Evolutionary conservation across 345 rosid species (phyloP).

Genomic region (Citrus medica): DNA sequence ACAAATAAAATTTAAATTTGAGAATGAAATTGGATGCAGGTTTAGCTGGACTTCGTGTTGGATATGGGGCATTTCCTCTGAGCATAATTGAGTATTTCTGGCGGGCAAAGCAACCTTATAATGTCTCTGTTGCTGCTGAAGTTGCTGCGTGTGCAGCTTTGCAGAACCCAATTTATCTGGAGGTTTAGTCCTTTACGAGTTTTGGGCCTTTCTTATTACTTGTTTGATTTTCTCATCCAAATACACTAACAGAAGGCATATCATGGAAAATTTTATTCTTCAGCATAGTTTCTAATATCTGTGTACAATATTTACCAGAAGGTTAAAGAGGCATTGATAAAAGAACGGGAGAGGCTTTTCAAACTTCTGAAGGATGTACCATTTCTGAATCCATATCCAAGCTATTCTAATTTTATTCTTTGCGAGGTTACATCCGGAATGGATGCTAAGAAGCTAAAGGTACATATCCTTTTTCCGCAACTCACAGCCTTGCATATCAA

Average conservation of each 20-base stretch:
- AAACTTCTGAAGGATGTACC: conserved; percentile 63
- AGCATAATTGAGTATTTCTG: conserved; percentile 84
- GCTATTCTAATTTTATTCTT: conserved; percentile 82
- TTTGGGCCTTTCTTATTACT: not conserved
- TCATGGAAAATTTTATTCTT: not conserved
- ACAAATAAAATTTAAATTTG: not conserved
- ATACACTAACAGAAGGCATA: not conserved
- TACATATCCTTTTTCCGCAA: conserved; percentile 8
- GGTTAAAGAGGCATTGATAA: conserved; percentile 72
- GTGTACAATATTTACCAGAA: conserved; percentile 32
- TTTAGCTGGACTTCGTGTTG: conserved; percentile 88
- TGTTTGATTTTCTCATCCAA: not conserved
- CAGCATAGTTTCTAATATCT: conserved; percentile 8
- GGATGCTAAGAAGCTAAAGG: conserved; percentile 90
- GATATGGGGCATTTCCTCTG: conserved; percentile 91
- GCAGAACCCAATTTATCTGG: conserved; percentile 63
- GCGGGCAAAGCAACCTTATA: conserved; percentile 95
- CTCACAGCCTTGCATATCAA: not conserved
- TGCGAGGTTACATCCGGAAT: conserved; percentile 75
- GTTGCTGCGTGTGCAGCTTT: conserved; percentile 89
- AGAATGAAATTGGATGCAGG: conserved; percentile 38
- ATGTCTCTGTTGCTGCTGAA: conserved; percentile 95
- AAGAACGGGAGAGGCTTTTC: conserved; percentile 75
- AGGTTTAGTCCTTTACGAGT: conserved; percentile 36
- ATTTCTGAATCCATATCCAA: conserved; percentile 79